A percentile compares a stretch with the other conserved stretches of the same genome.
phyloP scores from a whole-genome alignment of 139 green algal species.

The Edaphochlamys debaryana region DNA sequence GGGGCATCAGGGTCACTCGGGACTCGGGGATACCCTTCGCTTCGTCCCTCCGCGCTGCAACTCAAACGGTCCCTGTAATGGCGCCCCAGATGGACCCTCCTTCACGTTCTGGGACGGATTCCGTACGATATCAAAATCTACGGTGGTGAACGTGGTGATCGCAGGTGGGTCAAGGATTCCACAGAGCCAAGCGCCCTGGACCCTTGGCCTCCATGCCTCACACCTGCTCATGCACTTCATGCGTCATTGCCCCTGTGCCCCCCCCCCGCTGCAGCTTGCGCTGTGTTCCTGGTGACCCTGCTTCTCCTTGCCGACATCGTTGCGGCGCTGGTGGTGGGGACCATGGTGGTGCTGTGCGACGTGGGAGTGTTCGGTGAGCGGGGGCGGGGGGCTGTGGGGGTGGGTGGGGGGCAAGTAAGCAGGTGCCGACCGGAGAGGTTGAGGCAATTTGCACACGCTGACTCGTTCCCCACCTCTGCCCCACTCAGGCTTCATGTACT shows the following conservation, averaged over 20 bases:
- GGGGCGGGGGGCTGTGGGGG: background rate
- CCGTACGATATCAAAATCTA: slow-evolving; percentile 51
- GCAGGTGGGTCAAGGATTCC: background rate
- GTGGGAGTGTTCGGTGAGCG: slow-evolving; percentile 52
- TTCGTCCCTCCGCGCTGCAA: too few species aligned
- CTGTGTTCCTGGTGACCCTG: slow-evolving; percentile 54
- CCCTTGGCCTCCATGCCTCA: too few species aligned
- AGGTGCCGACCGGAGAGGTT: too few species aligned
- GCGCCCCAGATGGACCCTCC: background rate
- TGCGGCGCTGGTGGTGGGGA: slow-evolving; percentile 47
- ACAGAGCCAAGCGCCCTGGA: too few species aligned
- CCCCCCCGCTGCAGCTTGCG: background rate
- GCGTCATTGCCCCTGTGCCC: too few species aligned
- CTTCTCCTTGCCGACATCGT: slow-evolving; percentile 58
- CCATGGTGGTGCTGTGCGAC: slow-evolving; percentile 53
- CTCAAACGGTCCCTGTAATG: too few species aligned
- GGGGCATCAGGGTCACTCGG: too few species aligned
- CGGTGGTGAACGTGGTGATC: slow-evolving; percentile 59
- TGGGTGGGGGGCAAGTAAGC: too few species aligned
- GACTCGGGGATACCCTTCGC: too few species aligned
- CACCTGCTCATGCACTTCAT: too few species aligned
- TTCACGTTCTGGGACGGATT: slow-evolving; percentile 65
- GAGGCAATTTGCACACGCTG: too few species aligned
- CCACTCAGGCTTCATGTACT: slow-evolving; percentile 58
- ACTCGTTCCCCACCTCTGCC: too few species aligned